Evolutionary conservation across 2,329 filamentous ascomycete genomes (phyloP).

Genomic region (Xylaria polymorpha): DNA sequence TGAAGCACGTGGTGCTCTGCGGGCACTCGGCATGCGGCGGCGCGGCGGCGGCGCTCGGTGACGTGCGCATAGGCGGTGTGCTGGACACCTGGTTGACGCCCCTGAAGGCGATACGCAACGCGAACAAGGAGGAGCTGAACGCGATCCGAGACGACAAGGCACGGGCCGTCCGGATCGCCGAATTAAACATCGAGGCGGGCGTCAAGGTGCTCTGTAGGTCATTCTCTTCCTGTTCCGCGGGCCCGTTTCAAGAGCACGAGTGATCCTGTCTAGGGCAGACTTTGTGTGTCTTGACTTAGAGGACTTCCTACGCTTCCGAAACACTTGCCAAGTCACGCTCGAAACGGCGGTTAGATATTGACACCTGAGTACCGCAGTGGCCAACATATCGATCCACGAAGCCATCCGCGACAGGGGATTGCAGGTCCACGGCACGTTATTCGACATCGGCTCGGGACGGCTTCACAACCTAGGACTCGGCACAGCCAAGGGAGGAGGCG

Average conservation of each 20-base stretch:
- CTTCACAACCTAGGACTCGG: constrained; percentile 62
- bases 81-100: constrained; percentile 67
- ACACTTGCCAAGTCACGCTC: not conserved
- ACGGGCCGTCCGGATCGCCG: constrained; percentile 72
- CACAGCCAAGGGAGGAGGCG: constrained; percentile 44
- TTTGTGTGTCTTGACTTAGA: not conserved
- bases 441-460: constrained; percentile 67
- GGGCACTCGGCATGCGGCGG: constrained; percentile 76
- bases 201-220: constrained; percentile 65
- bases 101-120: constrained; percentile 57
- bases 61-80: constrained; percentile 62
- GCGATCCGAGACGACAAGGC: constrained; percentile 64
- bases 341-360: not conserved
- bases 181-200: constrained; percentile 79
- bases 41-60: constrained; percentile 67
- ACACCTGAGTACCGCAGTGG: constrained; percentile 53
- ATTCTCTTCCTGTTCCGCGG: not conserved
- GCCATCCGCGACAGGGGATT: constrained; percentile 77
- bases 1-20: constrained; percentile 77
- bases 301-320: not conserved
- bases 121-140: constrained; percentile 66
- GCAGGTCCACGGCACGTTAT: constrained; percentile 81
- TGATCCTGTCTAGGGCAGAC: too few relatives aligned
- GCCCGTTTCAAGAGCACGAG: not conserved
- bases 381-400: constrained; percentile 75